A percentile compares a stretch with the other conserved stretches of the same genome.
phyloP scores from a whole-genome alignment of 768 basidiomycete genomes.

The Pulveroboletus frians region DNA sequence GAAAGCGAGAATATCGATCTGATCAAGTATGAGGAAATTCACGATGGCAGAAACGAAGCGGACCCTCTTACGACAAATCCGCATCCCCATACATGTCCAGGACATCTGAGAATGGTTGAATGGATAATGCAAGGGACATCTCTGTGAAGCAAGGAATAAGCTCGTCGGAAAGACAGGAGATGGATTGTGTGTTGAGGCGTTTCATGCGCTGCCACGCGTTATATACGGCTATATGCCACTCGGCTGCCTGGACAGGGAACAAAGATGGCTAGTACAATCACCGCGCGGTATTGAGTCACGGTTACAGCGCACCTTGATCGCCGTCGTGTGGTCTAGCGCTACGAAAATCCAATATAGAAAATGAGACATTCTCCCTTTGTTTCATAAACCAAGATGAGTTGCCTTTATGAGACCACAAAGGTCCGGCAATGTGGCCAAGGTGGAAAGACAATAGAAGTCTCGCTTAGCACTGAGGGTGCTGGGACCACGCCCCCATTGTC shows the following conservation, averaged over 20 bases:
- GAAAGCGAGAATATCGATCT: slow-evolving; percentile 87
- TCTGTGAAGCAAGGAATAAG: slow-evolving; percentile 15
- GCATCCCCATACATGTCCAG: slow-evolving; percentile 70
- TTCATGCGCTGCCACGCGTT: slow-evolving; percentile 8
- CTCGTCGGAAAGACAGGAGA: slow-evolving; percentile 11
- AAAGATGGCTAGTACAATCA: slow-evolving; percentile 22
- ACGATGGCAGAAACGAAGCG: slow-evolving; percentile 2
- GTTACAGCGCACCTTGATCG: neutral
- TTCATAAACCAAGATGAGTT: slow-evolving; percentile 16
- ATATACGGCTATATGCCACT: slow-evolving; percentile 26
- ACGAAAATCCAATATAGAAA: slow-evolving; percentile 1
- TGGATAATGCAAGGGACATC: slow-evolving; percentile 66
- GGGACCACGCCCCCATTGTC: slow-evolving; percentile 14
- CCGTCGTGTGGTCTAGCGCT: neutral
- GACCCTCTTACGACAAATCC: slow-evolving; percentile 51
- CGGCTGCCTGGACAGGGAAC: slow-evolving; percentile 27
- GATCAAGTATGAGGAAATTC: slow-evolving; percentile 7
- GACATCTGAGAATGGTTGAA: slow-evolving; percentile 51
- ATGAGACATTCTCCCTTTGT: slow-evolving; percentile 18
- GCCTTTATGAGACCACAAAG: slow-evolving; percentile 30
- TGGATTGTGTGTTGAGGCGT: slow-evolving; percentile 11
- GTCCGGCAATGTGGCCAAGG: slow-evolving; percentile 10
- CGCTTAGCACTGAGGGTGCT: slow-evolving; percentile 11
- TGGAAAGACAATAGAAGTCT: slow-evolving; percentile 29
- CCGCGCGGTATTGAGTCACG: slow-evolving; percentile 3